These are phyloP conservation scores for Aspergillus sp. DNA, from an alignment of 2,329 filamentous ascomycete species.

Conservation along the genomic window DNA sequence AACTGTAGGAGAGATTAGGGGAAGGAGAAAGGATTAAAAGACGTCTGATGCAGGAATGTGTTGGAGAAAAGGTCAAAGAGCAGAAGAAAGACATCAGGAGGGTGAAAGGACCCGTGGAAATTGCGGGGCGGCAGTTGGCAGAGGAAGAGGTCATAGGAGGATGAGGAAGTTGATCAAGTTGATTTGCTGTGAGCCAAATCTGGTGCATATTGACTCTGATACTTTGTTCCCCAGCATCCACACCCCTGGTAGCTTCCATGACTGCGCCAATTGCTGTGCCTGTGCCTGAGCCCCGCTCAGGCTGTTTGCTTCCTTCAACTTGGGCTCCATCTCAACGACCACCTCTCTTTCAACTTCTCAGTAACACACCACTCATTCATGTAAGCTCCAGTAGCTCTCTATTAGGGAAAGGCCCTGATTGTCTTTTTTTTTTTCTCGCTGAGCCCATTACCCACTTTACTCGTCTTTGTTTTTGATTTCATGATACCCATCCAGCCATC, in stretches of 20 bases:
- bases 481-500: background rate
- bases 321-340: background rate
- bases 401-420: background rate
- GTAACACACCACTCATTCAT: background rate
- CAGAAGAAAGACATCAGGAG: too few species aligned
- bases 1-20: too few species aligned
- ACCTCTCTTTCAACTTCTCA: background rate
- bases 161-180: too few species aligned
- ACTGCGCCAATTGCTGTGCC: background rate
- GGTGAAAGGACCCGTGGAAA: background rate
- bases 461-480: background rate
- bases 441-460: background rate
- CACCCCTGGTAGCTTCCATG: background rate
- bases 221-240: background rate
- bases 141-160: background rate
- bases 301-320: background rate
- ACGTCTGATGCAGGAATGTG: too few species aligned
- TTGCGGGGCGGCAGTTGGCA: background rate
- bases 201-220: background rate
- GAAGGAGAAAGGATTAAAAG: too few species aligned
- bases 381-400: background rate
- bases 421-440: background rate
- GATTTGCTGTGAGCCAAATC: background rate
- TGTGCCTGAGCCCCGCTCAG: background rate
- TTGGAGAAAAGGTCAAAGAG: too few species aligned